phyloP scores from a whole-genome alignment of 108 stramenopile genomes.

The Discostella pseudostelligera region DNA sequence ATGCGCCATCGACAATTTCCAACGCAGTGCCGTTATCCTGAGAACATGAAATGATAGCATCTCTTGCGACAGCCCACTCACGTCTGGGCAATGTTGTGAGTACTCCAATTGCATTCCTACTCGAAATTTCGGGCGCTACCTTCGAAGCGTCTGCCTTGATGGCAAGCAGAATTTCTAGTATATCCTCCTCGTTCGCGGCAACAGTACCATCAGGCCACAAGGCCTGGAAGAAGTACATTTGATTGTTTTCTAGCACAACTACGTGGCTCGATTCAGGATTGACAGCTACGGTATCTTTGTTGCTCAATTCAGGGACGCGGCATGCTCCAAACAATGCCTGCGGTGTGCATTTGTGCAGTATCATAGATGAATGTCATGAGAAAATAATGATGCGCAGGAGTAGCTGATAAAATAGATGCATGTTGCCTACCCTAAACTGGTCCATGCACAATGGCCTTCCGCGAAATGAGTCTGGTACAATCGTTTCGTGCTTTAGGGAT shows the following conservation, averaged over 20 bases:
- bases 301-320: constrained; percentile 52
- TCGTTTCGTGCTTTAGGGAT: constrained; percentile 57
- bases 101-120: constrained; percentile 66
- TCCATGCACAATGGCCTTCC: constrained; percentile 87
- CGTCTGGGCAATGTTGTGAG: constrained; percentile 73
- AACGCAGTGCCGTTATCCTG: constrained; percentile 59
- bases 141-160: constrained; percentile 59
- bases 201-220: constrained; percentile 69
- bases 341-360: constrained; percentile 29
- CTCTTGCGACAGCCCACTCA: constrained; percentile 73
- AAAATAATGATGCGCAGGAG: not conserved
- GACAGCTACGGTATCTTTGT: constrained; percentile 62
- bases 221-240: constrained; percentile 82
- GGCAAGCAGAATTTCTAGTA: constrained; percentile 71
- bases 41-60: constrained; percentile 46
- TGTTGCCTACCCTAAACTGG: constrained; percentile 44
- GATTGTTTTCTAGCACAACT: constrained; percentile 65
- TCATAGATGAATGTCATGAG: not conserved
- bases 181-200: constrained; percentile 75
- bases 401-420: not conserved
- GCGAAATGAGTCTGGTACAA: constrained; percentile 68
- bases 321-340: constrained; percentile 64
- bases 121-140: constrained; percentile 33
- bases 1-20: constrained; percentile 72
- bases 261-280: constrained; percentile 65